These are phyloP conservation scores for Kodamaea leandrae DNA, from an alignment of 805 yeast genomes.

Conservation along the genomic window DNA sequence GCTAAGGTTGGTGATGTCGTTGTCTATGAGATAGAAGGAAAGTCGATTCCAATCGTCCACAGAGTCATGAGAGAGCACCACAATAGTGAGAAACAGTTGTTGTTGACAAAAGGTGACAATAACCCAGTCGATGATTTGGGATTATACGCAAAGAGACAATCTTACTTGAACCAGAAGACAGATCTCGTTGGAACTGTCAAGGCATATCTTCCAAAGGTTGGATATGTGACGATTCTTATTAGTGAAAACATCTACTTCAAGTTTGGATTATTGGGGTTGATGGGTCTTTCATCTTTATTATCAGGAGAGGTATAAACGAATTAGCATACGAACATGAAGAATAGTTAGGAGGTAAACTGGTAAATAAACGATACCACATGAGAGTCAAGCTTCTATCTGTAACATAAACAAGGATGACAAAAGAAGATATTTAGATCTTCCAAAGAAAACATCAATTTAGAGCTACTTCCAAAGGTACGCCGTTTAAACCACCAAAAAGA, in stretches of 20 bases:
- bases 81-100: slow-evolving; percentile 53
- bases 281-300: slow-evolving; percentile 69
- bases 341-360: too few relatives aligned
- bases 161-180: slow-evolving; percentile 67
- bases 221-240: slow-evolving; percentile 86
- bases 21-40: slow-evolving; percentile 78
- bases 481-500: too few relatives aligned
- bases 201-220: slow-evolving; percentile 85
- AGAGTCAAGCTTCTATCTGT: too few relatives aligned
- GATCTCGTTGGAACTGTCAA: slow-evolving; percentile 92
- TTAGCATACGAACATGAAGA: too few relatives aligned
- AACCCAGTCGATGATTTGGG: slow-evolving; percentile 89
- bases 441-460: too few relatives aligned
- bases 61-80: slow-evolving; percentile 87
- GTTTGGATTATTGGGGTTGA: slow-evolving; percentile 68
- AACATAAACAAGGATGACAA: too few relatives aligned
- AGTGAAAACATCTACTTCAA: slow-evolving; percentile 86
- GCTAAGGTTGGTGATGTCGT: slow-evolving; percentile 88
- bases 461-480: too few relatives aligned
- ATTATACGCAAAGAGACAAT: slow-evolving; percentile 72
- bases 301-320: slow-evolving; percentile 19
- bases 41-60: slow-evolving; percentile 93
- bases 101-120: slow-evolving; percentile 95
- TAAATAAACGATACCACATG: neutral
- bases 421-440: too few relatives aligned